Percentiles rank a stretch among this genome's conserved stretches.
Evolutionary conservation across 1,284 basidiomycete genomes (phyloP).

Genomic region (Malassezia pachydermatis): DNA sequence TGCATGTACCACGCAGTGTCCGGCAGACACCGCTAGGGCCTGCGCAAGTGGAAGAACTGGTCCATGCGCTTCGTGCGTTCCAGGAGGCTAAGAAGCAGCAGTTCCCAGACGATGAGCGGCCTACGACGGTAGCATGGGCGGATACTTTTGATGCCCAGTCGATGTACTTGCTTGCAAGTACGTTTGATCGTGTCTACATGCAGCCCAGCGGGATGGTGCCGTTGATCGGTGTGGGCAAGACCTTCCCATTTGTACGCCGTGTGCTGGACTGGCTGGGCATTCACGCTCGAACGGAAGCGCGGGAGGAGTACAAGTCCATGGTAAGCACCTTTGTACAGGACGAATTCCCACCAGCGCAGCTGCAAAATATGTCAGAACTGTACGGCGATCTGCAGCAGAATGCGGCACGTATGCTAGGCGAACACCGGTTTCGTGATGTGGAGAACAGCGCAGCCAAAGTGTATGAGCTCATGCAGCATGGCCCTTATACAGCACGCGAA

Average conservation of each 20-base stretch:
- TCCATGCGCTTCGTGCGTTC: slow-evolving; percentile 49
- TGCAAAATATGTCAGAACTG: slow-evolving; percentile 36
- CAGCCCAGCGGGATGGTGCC: slow-evolving; percentile 50
- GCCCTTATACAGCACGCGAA: slow-evolving; percentile 48
- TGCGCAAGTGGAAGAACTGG: slow-evolving; percentile 51
- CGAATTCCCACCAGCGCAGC: slow-evolving; percentile 27
- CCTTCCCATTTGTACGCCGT: slow-evolving; percentile 39
- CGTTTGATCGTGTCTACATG: slow-evolving; percentile 50
- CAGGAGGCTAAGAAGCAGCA: slow-evolving; percentile 46
- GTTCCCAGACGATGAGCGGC: slow-evolving; percentile 29
- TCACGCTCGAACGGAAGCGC: slow-evolving; percentile 49
- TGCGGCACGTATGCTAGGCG: slow-evolving; percentile 30
- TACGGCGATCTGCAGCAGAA: slow-evolving; percentile 40
- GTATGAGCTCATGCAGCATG: slow-evolving; percentile 39
- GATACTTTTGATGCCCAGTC: slow-evolving; percentile 49
- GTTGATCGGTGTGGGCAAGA: slow-evolving; percentile 45
- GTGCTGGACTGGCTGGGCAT: slow-evolving; percentile 50
- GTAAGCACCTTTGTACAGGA: slow-evolving; percentile 34
- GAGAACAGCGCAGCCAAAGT: slow-evolving; percentile 29
- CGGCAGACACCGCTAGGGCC: slow-evolving; percentile 43
- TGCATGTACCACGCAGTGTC: slow-evolving; percentile 46
- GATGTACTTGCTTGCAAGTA: slow-evolving; percentile 47
- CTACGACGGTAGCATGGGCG: slow-evolving; percentile 48
- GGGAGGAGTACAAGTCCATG: slow-evolving; percentile 50
- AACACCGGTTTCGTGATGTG: slow-evolving; percentile 29